Percentiles rank a stretch among this genome's conserved stretches.
Evolutionary conservation across 2,329 filamentous ascomycete species (phyloP).

Genomic region (Xylaria arbuscula): DNA sequence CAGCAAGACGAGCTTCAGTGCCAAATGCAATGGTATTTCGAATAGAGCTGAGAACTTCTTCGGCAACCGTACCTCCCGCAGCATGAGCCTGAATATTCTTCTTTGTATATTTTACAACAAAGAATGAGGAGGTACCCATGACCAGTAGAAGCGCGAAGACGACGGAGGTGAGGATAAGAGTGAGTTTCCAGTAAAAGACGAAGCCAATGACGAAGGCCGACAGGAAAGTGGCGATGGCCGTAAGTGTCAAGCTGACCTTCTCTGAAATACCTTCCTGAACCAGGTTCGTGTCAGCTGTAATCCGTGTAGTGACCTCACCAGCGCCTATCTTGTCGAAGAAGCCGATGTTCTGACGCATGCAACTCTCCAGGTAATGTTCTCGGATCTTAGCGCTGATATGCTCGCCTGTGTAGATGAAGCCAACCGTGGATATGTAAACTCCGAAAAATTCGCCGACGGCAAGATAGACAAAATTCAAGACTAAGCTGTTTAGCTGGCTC

Average conservation of each 20-base stretch:
- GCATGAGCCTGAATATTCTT: constrained; percentile 82
- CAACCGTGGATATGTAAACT: constrained; percentile 82
- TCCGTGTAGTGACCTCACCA: constrained; percentile 92
- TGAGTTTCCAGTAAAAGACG: constrained; percentile 91
- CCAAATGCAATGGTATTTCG: constrained; percentile 93
- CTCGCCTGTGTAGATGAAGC: constrained; percentile 89
- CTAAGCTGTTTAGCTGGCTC: constrained; percentile 68
- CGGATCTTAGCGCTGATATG: constrained; percentile 83
- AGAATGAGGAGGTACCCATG: constrained; percentile 78
- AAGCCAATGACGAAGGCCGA: constrained; percentile 93
- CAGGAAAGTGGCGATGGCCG: constrained; percentile 83
- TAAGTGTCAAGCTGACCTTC: constrained; percentile 82
- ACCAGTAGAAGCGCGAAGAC: constrained; percentile 81
- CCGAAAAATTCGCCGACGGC: constrained; percentile 83
- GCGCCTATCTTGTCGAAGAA: constrained; percentile 94
- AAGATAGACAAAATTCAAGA: constrained; percentile 88
- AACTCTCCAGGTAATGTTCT: constrained; percentile 84
- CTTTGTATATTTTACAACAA: constrained; percentile 86
- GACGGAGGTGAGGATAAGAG: constrained; percentile 84
- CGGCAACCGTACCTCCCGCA: constrained; percentile 85
- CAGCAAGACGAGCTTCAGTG: constrained; percentile 90
- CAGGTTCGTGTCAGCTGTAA: constrained; percentile 92
- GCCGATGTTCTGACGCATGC: constrained; percentile 87
- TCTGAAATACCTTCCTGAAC: constrained; percentile 95
- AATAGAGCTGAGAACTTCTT: constrained; percentile 94